These are phyloP conservation scores for Allomyces macrogynus DNA, from an alignment of 192 early-diverging fungal species.

Conservation along the genomic window DNA sequence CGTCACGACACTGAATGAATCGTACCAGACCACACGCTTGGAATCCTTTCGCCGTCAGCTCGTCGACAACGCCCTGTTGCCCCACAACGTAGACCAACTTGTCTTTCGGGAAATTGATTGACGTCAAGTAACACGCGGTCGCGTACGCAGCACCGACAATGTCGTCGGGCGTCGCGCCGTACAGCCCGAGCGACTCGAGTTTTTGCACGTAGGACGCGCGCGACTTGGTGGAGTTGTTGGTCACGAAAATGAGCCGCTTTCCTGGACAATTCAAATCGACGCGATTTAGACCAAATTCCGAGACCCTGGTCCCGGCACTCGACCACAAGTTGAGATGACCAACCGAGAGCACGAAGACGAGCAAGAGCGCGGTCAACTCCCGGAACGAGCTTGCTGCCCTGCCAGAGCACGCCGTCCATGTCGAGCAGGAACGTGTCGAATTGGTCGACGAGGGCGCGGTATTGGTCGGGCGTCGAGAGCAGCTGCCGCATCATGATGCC, in stretches of 20 bases:
- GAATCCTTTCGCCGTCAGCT: conserved; percentile 66
- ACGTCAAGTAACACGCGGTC: conserved; percentile 73
- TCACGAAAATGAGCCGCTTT: conserved; percentile 86
- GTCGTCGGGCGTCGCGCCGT: conserved; percentile 42
- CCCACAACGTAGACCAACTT: conserved; percentile 88
- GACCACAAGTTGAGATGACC: too few species aligned
- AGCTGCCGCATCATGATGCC: too few species aligned
- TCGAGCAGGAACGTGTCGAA: conserved; percentile 91
- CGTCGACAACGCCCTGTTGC: conserved; percentile 64
- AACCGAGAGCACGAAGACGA: conserved; percentile 44
- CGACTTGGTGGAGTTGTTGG: conserved; percentile 90
- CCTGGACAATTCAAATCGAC: too few species aligned
- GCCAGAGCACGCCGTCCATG: conserved; percentile 97
- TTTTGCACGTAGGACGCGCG: conserved; percentile 59
- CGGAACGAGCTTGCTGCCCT: conserved; percentile 41
- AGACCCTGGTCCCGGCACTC: too few species aligned
- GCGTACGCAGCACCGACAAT: conserved; percentile 85
- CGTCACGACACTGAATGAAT: too few species aligned
- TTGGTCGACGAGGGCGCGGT: conserved; percentile 40
- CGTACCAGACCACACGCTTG: conserved; percentile 16
- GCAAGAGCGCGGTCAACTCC: conserved; percentile 48
- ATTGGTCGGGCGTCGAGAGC: conserved; percentile 17
- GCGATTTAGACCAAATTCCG: too few species aligned
- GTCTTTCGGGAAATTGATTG: conserved; percentile 51
- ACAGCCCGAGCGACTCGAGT: conserved; percentile 60